Percentiles rank a stretch among this genome's conserved stretches.
These are phyloP conservation scores for Paraconiothyrium brasiliense DNA, from an alignment of 2,329 filamentous ascomycete species.

Conservation along the genomic window DNA sequence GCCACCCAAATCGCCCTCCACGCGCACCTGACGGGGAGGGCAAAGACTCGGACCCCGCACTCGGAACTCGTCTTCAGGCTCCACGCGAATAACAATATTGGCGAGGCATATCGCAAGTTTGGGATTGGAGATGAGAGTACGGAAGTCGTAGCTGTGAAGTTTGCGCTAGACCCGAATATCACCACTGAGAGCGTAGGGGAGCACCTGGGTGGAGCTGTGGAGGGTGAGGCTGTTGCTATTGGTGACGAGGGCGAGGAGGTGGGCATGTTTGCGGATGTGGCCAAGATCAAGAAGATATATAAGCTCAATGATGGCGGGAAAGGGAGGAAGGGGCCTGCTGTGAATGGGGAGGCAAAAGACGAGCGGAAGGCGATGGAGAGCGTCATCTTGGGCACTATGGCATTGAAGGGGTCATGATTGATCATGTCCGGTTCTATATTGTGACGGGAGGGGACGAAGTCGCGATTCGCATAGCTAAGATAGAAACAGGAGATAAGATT, in stretches of 20 bases:
- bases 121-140: conserved; percentile 78
- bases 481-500: conserved; percentile 14
- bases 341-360: conserved; percentile 44
- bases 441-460: neutral
- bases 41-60: conserved; percentile 86
- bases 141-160: conserved; percentile 81
- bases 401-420: conserved; percentile 69
- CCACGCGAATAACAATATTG: conserved; percentile 87
- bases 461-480: conserved; percentile 3
- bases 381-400: conserved; percentile 79
- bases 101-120: conserved; percentile 89
- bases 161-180: conserved; percentile 57
- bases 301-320: conserved; percentile 73
- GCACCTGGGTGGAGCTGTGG: conserved; percentile 38
- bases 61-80: conserved; percentile 86
- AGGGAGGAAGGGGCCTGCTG: conserved; percentile 45
- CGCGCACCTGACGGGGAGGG: conserved; percentile 65
- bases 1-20: conserved; percentile 82
- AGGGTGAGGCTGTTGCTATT: conserved; percentile 37
- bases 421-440: neutral
- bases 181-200: conserved; percentile 35
- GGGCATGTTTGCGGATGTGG: conserved; percentile 62
- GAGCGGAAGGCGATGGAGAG: conserved; percentile 70
- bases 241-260: conserved; percentile 49
- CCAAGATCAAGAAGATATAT: conserved; percentile 83